Conservation (phyloP, 2,329 filamentous ascomycete genomes). For the Chrysoporthe austroafricana region DNA sequence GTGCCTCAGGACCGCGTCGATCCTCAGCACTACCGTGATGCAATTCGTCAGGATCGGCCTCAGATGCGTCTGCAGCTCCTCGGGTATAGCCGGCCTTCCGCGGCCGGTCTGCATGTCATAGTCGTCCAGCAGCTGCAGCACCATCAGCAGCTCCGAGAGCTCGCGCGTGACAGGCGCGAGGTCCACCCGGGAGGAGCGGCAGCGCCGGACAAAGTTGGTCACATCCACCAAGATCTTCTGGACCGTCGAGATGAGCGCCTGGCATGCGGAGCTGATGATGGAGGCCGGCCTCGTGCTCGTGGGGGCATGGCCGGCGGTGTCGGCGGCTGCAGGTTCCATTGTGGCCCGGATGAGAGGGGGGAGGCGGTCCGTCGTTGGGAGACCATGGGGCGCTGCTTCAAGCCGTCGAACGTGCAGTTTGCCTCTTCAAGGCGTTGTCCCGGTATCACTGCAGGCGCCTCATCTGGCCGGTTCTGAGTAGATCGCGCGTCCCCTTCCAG, state of each 20-base stretch:
- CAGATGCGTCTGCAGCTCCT: slow-evolving; percentile 30
- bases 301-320: background rate
- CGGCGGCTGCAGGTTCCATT: slow-evolving; percentile 11
- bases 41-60: slow-evolving; percentile 32
- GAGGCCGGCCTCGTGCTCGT: slow-evolving; percentile 13
- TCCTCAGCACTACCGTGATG: slow-evolving; percentile 25
- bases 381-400: slow-evolving; percentile 8
- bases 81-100: slow-evolving; percentile 22
- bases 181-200: slow-evolving; percentile 31
- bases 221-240: slow-evolving; percentile 30
- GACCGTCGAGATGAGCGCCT: slow-evolving; percentile 28
- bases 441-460: background rate
- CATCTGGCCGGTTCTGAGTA: background rate
- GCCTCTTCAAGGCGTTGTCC: background rate
- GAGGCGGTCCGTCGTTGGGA: background rate
- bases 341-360: slow-evolving; percentile 8
- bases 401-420: background rate
- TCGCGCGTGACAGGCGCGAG: slow-evolving; percentile 31
- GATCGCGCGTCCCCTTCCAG: background rate
- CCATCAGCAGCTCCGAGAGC: slow-evolving; percentile 31
- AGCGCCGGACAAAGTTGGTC: slow-evolving; percentile 32
- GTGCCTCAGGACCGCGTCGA: slow-evolving; percentile 28
- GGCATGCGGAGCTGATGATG: slow-evolving; percentile 28
- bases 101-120: slow-evolving; percentile 20
- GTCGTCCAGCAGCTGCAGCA: slow-evolving; percentile 33